Evolutionary conservation across 164 flowering plant genomes (phyloP).

Genomic region (Sedum album): DNA sequence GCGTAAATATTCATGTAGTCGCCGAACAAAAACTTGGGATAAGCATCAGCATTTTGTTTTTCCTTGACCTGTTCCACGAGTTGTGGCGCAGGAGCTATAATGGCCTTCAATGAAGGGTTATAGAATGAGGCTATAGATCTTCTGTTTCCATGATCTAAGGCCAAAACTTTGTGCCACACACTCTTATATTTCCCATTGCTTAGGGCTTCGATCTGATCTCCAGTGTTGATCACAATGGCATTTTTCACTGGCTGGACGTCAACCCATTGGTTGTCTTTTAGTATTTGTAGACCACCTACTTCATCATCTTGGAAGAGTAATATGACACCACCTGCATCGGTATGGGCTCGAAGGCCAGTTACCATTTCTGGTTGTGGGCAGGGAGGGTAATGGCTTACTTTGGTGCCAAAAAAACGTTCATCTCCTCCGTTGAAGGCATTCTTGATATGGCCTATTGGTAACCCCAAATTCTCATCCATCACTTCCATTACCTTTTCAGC

Average conservation of each 20-base stretch:
- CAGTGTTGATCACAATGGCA: slow-evolving; percentile 79
- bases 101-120: slow-evolving; percentile 70
- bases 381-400: slow-evolving; percentile 90
- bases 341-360: slow-evolving; percentile 80
- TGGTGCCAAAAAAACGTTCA: slow-evolving; percentile 71
- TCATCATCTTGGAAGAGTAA: slow-evolving; percentile 84
- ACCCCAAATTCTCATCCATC: slow-evolving; percentile 78
- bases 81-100: slow-evolving; percentile 66
- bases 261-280: slow-evolving; percentile 74
- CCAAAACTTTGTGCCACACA: slow-evolving; percentile 72
- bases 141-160: slow-evolving; percentile 44
- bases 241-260: slow-evolving; percentile 76
- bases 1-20: slow-evolving; percentile 81
- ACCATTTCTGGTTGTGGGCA: slow-evolving; percentile 64
- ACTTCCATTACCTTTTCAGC: slow-evolving; percentile 65
- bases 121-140: slow-evolving; percentile 88
- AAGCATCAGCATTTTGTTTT: slow-evolving; percentile 17
- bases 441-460: slow-evolving; percentile 68
- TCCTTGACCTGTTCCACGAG: slow-evolving; percentile 23
- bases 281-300: slow-evolving; percentile 68
- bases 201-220: slow-evolving; percentile 86
- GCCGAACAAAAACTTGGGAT: slow-evolving; percentile 75
- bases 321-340: slow-evolving; percentile 91
- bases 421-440: slow-evolving; percentile 45
- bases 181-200: slow-evolving; percentile 91